These are phyloP conservation scores for Maudiozyma barnettii DNA, from an alignment of 805 yeast genomes.

Conservation along the genomic window DNA sequence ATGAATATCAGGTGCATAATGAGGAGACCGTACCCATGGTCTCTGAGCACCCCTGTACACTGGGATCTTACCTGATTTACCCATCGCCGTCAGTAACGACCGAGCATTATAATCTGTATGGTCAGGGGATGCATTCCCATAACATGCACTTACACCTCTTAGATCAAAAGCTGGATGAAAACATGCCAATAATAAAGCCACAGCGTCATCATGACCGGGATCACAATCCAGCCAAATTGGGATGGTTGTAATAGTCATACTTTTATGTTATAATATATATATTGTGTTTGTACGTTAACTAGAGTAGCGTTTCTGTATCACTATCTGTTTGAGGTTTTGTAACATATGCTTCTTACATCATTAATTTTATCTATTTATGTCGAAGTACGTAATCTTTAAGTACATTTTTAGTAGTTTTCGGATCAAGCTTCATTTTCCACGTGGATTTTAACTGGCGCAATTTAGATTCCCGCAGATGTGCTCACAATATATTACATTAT, in stretches of 20 bases:
- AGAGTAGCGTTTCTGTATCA: too few species aligned
- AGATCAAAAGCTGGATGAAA: constrained; percentile 50
- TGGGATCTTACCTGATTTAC: constrained; percentile 37
- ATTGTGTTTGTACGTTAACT: too few species aligned
- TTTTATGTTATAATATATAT: not conserved
- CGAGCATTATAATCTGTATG: constrained; percentile 63
- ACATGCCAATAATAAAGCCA: constrained; percentile 58
- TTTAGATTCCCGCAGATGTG: too few species aligned
- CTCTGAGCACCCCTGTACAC: constrained; percentile 57
- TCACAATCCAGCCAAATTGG: constrained; percentile 90
- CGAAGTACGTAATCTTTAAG: too few species aligned
- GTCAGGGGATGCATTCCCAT: constrained; percentile 58
- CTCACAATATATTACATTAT: too few species aligned
- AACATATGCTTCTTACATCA: too few species aligned
- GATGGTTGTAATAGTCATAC: constrained; percentile 27
- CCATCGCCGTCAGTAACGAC: constrained; percentile 54
- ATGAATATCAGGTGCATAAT: constrained; percentile 53
- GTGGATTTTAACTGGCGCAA: too few species aligned
- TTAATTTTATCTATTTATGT: too few species aligned
- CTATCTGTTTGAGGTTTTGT: too few species aligned
- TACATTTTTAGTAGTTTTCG: too few species aligned
- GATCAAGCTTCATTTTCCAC: too few species aligned
- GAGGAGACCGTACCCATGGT: constrained; percentile 45
- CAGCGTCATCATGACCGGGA: constrained; percentile 84
- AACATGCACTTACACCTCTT: constrained; percentile 65